A percentile compares a stretch with the other conserved stretches of the same genome.
phyloP scores from a whole-genome alignment of 1,139 yeast genomes.

The Kodamaea plutei region DNA sequence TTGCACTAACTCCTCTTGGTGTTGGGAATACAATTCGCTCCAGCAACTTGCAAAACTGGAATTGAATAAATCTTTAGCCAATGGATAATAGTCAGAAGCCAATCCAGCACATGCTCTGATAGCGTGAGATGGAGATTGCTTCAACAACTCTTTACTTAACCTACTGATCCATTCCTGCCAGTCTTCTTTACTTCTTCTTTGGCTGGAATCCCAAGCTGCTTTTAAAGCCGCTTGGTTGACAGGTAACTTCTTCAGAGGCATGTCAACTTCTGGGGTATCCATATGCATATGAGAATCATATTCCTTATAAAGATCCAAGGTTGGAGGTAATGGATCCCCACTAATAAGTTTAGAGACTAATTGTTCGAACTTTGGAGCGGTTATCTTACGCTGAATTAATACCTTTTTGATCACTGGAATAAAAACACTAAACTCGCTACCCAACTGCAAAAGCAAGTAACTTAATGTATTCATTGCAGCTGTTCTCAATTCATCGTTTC shows the following conservation, averaged over 20 bases:
- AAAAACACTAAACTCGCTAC: constrained; percentile 80
- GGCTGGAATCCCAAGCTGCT: constrained; percentile 89
- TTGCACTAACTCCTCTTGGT: constrained; percentile 85
- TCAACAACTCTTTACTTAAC: constrained; percentile 77
- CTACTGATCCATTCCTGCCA: constrained; percentile 98
- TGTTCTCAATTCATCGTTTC: constrained; percentile 58
- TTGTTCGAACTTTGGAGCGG: constrained; percentile 75
- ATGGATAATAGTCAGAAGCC: constrained; percentile 83
- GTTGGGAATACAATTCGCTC: constrained; percentile 88
- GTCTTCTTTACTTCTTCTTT: constrained; percentile 85
- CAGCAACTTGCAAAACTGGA: constrained; percentile 96
- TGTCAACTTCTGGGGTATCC: constrained; percentile 63
- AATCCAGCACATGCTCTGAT: constrained; percentile 88
- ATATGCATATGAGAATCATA: constrained; percentile 49
- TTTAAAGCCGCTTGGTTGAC: constrained; percentile 74
- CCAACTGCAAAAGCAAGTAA: constrained; percentile 73
- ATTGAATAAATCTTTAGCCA: constrained; percentile 88
- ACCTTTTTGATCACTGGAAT: constrained; percentile 81
- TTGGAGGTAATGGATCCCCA: constrained; percentile 88
- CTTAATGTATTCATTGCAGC: constrained; percentile 79
- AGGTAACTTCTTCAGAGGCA: constrained; percentile 71
- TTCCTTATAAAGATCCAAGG: constrained; percentile 66
- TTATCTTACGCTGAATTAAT: constrained; percentile 58
- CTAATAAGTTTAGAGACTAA: constrained; percentile 72
- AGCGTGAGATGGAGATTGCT: constrained; percentile 94